A percentile compares a stretch with the other conserved stretches of the same genome.
These are phyloP conservation scores for Podaxis sp. DNA, from an alignment of 768 basidiomycete species.

Conservation along the genomic window DNA sequence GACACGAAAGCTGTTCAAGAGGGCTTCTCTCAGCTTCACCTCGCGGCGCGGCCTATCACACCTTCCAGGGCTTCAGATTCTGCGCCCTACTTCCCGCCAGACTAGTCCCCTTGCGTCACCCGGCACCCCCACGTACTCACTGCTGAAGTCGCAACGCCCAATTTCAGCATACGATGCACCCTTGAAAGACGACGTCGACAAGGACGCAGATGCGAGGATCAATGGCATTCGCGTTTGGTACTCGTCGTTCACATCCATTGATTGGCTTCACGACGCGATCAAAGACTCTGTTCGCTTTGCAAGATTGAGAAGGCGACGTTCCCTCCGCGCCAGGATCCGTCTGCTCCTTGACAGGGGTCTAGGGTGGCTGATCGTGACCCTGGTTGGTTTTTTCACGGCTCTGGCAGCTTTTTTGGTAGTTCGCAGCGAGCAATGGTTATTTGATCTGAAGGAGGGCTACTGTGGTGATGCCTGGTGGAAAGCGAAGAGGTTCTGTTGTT, in stretches of 20 bases:
- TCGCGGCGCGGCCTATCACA: conserved; percentile 35
- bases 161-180: conserved; percentile 74
- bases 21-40: conserved; percentile 27
- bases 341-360: conserved; percentile 72
- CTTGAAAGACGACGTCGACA: conserved; percentile 37
- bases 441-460: conserved; percentile 91
- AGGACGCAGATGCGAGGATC: conserved; percentile 58
- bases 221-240: conserved; percentile 94
- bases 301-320: conserved; percentile 66
- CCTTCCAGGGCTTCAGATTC: conserved; percentile 30
- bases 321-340: conserved; percentile 61
- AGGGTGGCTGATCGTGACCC: conserved; percentile 88
- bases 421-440: conserved; percentile 83
- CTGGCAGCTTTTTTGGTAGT: conserved; percentile 85
- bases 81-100: conserved; percentile 31
- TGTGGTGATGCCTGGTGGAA: conserved; percentile 70
- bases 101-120: conserved; percentile 33
- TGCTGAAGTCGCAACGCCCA: conserved; percentile 44
- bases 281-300: conserved; percentile 87
- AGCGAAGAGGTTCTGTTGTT: conserved; percentile 83
- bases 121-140: conserved; percentile 28
- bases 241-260: conserved; percentile 85
- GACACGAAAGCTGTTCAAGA: conserved; percentile 26
- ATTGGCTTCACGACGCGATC: conserved; percentile 96
- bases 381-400: conserved; percentile 86